These are phyloP conservation scores for Mucor plumbeus DNA, from an alignment of 371 early-diverging fungal species.

Conservation along the genomic window DNA sequence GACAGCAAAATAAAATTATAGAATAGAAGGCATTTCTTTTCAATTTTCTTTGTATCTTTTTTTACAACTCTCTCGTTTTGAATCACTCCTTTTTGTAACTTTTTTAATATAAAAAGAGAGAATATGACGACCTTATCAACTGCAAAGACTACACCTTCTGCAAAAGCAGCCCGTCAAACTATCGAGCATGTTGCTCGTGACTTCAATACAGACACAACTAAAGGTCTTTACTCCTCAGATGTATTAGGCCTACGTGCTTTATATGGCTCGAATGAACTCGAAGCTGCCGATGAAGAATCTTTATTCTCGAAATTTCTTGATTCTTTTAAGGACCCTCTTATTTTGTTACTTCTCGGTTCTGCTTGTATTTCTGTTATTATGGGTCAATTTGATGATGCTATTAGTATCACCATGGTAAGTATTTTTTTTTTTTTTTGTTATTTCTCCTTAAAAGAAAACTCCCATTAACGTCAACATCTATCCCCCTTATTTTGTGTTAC, in stretches of 20 bases:
- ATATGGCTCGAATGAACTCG: constrained; percentile 64
- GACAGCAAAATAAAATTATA: neutral
- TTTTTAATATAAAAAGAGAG: neutral
- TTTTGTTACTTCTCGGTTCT: constrained; percentile 87
- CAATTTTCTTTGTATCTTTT: too few relatives aligned
- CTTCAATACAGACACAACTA: constrained; percentile 55
- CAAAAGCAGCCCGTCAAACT: constrained; percentile 63
- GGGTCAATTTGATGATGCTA: constrained; percentile 92
- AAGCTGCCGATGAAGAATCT: constrained; percentile 51
- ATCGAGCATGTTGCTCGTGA: constrained; percentile 58
- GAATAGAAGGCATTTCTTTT: neutral
- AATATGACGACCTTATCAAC: constrained; percentile 17
- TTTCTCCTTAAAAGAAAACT: neutral
- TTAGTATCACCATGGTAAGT: constrained; percentile 88
- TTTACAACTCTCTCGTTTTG: neutral
- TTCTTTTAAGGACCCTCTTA: constrained; percentile 69
- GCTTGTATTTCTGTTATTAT: constrained; percentile 84
- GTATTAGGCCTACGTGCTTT: constrained; percentile 57
- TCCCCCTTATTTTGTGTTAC: neutral
- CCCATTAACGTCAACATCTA: neutral
- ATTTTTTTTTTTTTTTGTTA: neutral
- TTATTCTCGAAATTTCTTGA: constrained; percentile 47
- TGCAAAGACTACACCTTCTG: constrained; percentile 50
- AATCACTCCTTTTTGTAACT: neutral
- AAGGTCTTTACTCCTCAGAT: constrained; percentile 59